These are phyloP conservation scores for Sarocladium kiliense DNA, from an alignment of 2,329 filamentous ascomycete species.

Conservation along the genomic window DNA sequence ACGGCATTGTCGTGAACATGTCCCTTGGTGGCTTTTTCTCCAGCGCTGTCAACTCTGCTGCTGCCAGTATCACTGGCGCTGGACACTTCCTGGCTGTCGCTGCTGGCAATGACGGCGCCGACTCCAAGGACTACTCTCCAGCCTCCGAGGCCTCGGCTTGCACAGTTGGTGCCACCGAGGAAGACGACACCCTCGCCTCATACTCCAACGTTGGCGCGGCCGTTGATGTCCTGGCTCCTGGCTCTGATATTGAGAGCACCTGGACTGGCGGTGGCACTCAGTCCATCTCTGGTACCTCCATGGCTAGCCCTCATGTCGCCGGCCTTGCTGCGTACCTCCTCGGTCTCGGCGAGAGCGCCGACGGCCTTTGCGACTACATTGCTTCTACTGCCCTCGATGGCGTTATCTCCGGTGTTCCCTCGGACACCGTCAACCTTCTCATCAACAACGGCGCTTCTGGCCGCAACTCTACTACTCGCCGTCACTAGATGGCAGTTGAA, in stretches of 20 bases:
- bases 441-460: conserved; percentile 18
- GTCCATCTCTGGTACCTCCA: conserved; percentile 40
- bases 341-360: conserved; percentile 26
- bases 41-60: conserved; percentile 44
- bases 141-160: conserved; percentile 42
- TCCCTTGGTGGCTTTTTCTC: conserved; percentile 46
- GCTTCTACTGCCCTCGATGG: conserved; percentile 28
- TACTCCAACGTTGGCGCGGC: conserved; percentile 49
- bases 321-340: conserved; percentile 40
- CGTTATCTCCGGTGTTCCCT: conserved; percentile 21
- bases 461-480: neutral
- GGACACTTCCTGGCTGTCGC: conserved; percentile 52
- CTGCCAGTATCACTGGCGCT: conserved; percentile 35
- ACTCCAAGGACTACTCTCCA: conserved; percentile 41
- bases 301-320: conserved; percentile 34
- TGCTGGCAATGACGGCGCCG: conserved; percentile 44
- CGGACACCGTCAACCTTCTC: conserved; percentile 18
- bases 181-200: conserved; percentile 32
- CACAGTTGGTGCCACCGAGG: conserved; percentile 46
- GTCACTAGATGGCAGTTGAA: neutral
- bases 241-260: conserved; percentile 39
- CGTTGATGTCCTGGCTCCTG: conserved; percentile 49
- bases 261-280: conserved; percentile 37
- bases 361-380: conserved; percentile 16
- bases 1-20: conserved; percentile 47